Evolutionary conservation across 495 filamentous ascomycete genomes (phyloP).

Genomic region (Daldinia decipiens): DNA sequence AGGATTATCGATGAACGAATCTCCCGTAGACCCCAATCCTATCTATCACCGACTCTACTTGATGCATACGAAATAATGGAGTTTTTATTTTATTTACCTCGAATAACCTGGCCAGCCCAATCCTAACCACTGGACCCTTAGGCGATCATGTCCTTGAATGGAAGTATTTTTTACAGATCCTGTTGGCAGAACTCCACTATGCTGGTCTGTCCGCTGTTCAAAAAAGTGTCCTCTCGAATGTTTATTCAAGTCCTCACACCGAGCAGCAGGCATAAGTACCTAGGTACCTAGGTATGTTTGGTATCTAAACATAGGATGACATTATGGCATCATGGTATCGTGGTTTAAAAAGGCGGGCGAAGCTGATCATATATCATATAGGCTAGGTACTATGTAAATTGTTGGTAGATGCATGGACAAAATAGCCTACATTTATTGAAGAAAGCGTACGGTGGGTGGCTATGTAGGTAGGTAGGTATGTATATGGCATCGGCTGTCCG

Average conservation of each 20-base stretch:
- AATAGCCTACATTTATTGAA: slow-evolving; percentile 22
- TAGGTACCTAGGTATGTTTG: neutral
- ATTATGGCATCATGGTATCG: slow-evolving; percentile 29
- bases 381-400: slow-evolving; percentile 7
- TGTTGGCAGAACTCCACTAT: slow-evolving; percentile 30
- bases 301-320: slow-evolving; percentile 15
- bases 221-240: slow-evolving; percentile 20
- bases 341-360: slow-evolving; percentile 18
- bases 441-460: slow-evolving; percentile 8
- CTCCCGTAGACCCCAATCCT: slow-evolving; percentile 28
- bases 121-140: slow-evolving; percentile 26
- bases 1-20: slow-evolving; percentile 36
- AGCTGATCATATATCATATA: slow-evolving; percentile 28
- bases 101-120: slow-evolving; percentile 8
- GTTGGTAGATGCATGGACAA: slow-evolving; percentile 27
- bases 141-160: slow-evolving; percentile 33
- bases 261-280: slow-evolving; percentile 14
- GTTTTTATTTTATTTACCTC: slow-evolving; percentile 10
- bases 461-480: too few relatives aligned
- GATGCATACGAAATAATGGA: slow-evolving; percentile 1
- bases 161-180: slow-evolving; percentile 14
- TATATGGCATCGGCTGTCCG: slow-evolving; percentile 3
- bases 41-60: slow-evolving; percentile 13
- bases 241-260: slow-evolving; percentile 10
- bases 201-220: slow-evolving; percentile 6